These are phyloP conservation scores for Pestalotiopsis sp. DNA, from an alignment of 2,329 filamentous ascomycete species.

Conservation along the genomic window DNA sequence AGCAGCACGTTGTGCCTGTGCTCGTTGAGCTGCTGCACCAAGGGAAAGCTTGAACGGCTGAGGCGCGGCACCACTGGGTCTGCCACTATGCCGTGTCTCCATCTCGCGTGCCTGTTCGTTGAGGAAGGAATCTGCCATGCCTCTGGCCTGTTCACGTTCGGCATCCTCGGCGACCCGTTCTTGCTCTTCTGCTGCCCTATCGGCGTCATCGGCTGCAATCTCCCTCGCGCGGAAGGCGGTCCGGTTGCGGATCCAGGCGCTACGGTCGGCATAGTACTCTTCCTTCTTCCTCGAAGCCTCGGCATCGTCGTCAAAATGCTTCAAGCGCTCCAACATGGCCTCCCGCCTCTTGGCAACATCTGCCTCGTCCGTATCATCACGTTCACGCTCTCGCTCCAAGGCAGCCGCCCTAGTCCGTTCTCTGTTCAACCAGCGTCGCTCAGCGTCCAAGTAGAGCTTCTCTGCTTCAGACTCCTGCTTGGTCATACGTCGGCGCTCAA, in stretches of 20 bases:
- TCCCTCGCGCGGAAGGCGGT: constrained; percentile 75
- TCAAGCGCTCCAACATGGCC: constrained; percentile 71
- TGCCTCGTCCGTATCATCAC: constrained; percentile 75
- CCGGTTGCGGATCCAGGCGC: constrained; percentile 83
- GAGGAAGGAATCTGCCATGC: constrained; percentile 89
- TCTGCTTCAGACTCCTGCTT: constrained; percentile 78
- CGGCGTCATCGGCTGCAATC: constrained; percentile 75
- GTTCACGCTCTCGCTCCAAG: constrained; percentile 79
- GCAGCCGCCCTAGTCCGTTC: constrained; percentile 84
- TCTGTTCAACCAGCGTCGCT: constrained; percentile 87
- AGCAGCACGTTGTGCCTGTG: constrained; percentile 57
- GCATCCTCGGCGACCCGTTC: constrained; percentile 72
- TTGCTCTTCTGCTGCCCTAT: constrained; percentile 76
- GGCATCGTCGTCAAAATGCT: constrained; percentile 88
- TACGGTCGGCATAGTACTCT: constrained; percentile 86
- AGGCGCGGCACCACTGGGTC: constrained; percentile 53
- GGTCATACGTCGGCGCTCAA: constrained; percentile 71
- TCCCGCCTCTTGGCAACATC: constrained; percentile 66
- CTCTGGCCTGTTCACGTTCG: constrained; percentile 76
- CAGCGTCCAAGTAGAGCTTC: constrained; percentile 80
- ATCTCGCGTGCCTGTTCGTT: constrained; percentile 82
- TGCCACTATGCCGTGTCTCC: constrained; percentile 45
- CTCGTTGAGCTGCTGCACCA: constrained; percentile 81
- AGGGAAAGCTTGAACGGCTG: constrained; percentile 92
- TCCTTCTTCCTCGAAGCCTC: constrained; percentile 74